Percentiles rank a stretch among this genome's conserved stretches.
Evolutionary conservation across 345 rosid genomes (phyloP).

Genomic region (Draba incana): DNA sequence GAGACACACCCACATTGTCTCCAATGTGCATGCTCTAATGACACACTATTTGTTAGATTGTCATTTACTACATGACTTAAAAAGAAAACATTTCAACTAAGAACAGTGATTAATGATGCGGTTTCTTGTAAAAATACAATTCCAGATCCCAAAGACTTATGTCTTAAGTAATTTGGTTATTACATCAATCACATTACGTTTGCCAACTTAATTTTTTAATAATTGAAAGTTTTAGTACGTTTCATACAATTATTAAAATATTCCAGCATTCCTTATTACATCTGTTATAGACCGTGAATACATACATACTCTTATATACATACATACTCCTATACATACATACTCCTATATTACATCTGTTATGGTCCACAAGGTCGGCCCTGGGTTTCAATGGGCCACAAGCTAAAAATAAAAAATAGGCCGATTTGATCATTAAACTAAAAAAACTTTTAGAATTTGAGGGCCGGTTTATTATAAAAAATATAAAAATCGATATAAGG

Average conservation of each 20-base stretch:
- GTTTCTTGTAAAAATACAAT: constrained; percentile 45
- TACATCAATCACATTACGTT: constrained; percentile 45
- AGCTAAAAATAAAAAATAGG: too few species aligned
- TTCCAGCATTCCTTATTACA: constrained; percentile 10
- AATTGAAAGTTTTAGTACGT: constrained; percentile 27
- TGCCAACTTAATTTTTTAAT: constrained; percentile 26
- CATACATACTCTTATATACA: not conserved
- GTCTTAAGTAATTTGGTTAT: constrained; percentile 48
- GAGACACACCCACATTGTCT: too few species aligned
- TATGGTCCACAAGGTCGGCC: too few species aligned
- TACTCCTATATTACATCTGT: too few species aligned
- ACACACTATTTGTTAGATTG: not conserved
- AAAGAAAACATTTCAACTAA: constrained; percentile 26
- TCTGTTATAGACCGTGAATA: constrained; percentile 13
- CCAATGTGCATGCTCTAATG: too few species aligned
- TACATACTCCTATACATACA: not conserved
- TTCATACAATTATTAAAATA: not conserved
- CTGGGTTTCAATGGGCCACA: too few species aligned
- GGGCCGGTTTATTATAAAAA: too few species aligned
- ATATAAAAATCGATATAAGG: too few species aligned
- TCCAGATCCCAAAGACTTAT: constrained; percentile 44
- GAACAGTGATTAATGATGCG: constrained; percentile 36
- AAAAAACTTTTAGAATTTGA: too few species aligned
- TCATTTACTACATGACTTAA: constrained; percentile 8
- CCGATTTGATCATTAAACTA: too few species aligned